Evolutionary conservation across 164 flowering plant genomes (phyloP), one percentile per base, ranked within the genome.

Genomic region (Umbellularia californica): DNA sequence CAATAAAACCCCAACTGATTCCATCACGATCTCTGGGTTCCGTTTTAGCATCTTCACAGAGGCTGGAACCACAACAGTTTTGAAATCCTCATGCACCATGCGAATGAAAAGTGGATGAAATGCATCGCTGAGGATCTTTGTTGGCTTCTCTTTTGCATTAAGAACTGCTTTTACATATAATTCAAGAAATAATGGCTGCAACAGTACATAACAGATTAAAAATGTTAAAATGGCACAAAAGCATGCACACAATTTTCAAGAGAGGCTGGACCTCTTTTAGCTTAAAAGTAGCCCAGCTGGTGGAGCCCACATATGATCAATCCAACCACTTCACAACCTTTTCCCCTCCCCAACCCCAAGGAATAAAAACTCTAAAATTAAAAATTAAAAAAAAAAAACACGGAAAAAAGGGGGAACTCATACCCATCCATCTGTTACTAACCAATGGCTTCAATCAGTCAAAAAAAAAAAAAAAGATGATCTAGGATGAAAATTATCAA

Each of bases 11-110:
- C 91, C 92, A 81, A 90, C 84, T 51, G 98, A 83, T 74, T 92
- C 98, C 83, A 96, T 58, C 10, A 90, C 90, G 78, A 94, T 90
- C 87, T 96, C 99, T n/a, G 99, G 99, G 78, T 92, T 96, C 69
- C 99, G 87, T 77, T 91, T 96, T 79, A 96, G 79, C 98, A 96
- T 92, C 84, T 92, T 96, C 35, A 91, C 72, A 58, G 90, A 86
- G 35, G 98, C 82, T 60, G 99, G 98, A 76, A 96, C 65, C 70
- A 94, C 86, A 70, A 82, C 73, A 69, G 63, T 88, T 75, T 80
- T 89, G 71, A 96, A 90, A 81, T 96, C 97, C 65, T 96, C 99
- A 82, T 92, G 99, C 2, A 81, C 77, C 82, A 94, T 75, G 77
- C 72, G 83, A 70, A 35, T 74, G 76, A 91, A 90, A 72, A 96